Evolutionary conservation across 805 yeast species (phyloP).

Genomic region (Maudiozyma serrabonitensis): DNA sequence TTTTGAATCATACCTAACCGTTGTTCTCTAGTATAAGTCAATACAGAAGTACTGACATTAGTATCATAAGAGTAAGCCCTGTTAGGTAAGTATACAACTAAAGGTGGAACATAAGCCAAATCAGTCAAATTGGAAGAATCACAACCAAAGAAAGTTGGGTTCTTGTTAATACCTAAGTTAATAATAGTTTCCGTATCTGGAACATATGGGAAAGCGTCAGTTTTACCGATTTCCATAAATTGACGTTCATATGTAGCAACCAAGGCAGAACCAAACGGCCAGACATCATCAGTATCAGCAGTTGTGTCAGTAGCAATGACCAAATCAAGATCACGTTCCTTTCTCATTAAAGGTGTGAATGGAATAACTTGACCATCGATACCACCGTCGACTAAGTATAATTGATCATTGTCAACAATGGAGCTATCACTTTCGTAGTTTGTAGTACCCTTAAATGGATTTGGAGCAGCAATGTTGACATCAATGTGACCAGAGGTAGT

Average conservation of each 20-base stretch:
- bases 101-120: conserved; percentile 52
- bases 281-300: conserved; percentile 46
- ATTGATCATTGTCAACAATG: conserved; percentile 32
- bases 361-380: conserved; percentile 59
- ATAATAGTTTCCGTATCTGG: conserved; percentile 59
- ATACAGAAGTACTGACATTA: conserved; percentile 60
- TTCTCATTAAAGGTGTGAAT: conserved; percentile 48
- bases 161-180: conserved; percentile 48
- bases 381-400: conserved; percentile 62
- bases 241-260: conserved; percentile 49
- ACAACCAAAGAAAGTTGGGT: conserved; percentile 80
- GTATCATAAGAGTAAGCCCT: conserved; percentile 53
- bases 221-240: conserved; percentile 41
- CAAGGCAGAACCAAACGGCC: conserved; percentile 64
- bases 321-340: conserved; percentile 50
- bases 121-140: conserved; percentile 51
- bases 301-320: conserved; percentile 58
- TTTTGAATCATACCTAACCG: conserved; percentile 52
- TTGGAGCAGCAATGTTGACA: conserved; percentile 64
- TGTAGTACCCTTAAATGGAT: conserved; percentile 49
- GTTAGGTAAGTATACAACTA: conserved; percentile 71
- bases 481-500: conserved; percentile 44
- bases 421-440: conserved; percentile 25
- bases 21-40: conserved; percentile 51
- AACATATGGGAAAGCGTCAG: conserved; percentile 67